phyloP scores from a whole-genome alignment of 495 filamentous ascomycete species.

The Glutinoglossum americanum region DNA sequence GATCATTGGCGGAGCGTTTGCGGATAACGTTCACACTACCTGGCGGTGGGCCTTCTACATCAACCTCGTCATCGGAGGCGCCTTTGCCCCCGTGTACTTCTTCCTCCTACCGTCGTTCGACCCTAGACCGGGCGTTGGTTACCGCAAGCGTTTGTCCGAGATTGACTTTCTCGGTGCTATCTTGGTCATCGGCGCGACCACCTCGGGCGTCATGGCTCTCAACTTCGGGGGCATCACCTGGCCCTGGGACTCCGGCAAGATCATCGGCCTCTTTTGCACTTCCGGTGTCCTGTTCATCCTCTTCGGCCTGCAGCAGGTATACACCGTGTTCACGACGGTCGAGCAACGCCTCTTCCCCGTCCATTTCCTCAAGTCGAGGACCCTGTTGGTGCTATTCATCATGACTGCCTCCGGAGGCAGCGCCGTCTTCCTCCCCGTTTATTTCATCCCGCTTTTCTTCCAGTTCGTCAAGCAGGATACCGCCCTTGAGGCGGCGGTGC shows the following conservation, averaged over 20 bases:
- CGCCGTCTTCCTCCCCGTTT: constrained; percentile 20
- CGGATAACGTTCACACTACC: constrained; percentile 19
- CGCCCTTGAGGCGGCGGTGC: constrained; percentile 28
- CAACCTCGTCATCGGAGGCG: constrained; percentile 33
- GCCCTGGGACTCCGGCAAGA: constrained; percentile 25
- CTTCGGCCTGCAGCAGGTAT: constrained; percentile 29
- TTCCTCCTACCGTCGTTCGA: constrained; percentile 28
- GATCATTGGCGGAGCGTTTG: constrained; percentile 41
- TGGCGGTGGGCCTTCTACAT: constrained; percentile 59
- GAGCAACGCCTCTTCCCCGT: constrained; percentile 30
- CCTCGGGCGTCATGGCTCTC: constrained; percentile 13
- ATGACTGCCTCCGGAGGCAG: constrained; percentile 17
- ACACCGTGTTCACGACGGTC: constrained; percentile 25
- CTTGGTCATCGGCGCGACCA: constrained; percentile 13
- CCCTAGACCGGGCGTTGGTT: constrained; percentile 17
- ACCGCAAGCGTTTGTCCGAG: constrained; percentile 19
- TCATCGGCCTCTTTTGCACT: not conserved
- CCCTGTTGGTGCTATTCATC: constrained; percentile 23
- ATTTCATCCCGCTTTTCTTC: constrained; percentile 35
- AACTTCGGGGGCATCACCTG: constrained; percentile 15
- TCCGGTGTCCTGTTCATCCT: constrained; percentile 22
- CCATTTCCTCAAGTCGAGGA: constrained; percentile 23
- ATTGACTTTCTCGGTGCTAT: constrained; percentile 16
- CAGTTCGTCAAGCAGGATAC: constrained; percentile 31
- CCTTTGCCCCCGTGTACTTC: constrained; percentile 30